Base-by-base conservation (phyloP, 1,139 yeast species). In the Arxiozyma bovina region DNA sequence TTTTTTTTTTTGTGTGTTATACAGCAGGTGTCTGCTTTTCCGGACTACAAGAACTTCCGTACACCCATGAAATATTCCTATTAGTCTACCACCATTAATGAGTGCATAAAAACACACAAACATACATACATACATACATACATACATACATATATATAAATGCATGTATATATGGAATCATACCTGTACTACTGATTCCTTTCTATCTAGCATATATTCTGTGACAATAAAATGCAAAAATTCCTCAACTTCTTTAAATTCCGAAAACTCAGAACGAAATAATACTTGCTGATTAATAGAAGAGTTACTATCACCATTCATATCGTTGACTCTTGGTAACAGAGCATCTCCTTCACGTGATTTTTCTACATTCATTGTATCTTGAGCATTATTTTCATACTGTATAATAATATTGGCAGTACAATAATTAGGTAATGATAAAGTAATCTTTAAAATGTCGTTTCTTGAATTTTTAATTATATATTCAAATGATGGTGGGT, bases 201-300 rank as follows among this genome's bases (percentile, higher is more conserved):
- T 34, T 15, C 40, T 34, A 3, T n/a, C 38, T 6, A 18, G 18
- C 48, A 58, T 55, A 53, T 63, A 67, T 54, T 66, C 70, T 43
- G 58, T 57, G 22, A 67, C 62, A 30, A 68, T 60, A 51, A 68
- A 68, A 54, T 66, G 65, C 48, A 68, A 54, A 50, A 67, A 67
- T 45, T 68, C 72, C 55, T 68, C 72, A 18, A 67, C 57, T 50
- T 67, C 71, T 52, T 67, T 67, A 50, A 68, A 66, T 50, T 68
- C 70, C 0, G 69, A 56, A 52, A 68, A 68, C 21, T 57, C 57
- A 9, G 70, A 60, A 44, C 66, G 62, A 45, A 66, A 67, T n/a
- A 56, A 30, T 42, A 46, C 25, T 21, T 41, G 47, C 27, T 45
- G 47, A 27, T 45, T 45, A 4, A n/a, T n/a, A 5, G 30, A 27